Conservation (phyloP, 345 rosid species). For the Physaria fendleri region DNA sequence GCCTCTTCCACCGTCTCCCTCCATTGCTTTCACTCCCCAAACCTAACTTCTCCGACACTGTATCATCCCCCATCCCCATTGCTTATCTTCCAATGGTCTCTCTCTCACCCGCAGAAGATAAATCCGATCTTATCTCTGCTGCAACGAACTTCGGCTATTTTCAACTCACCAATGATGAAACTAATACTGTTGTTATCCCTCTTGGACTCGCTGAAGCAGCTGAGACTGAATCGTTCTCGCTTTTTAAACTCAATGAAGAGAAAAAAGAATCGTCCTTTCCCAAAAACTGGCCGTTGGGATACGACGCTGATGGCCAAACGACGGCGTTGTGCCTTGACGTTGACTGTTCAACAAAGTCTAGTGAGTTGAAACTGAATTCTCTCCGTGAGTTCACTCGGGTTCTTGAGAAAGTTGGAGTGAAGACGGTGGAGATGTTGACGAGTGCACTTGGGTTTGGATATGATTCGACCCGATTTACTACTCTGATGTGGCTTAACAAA, state of each 20-base stretch:
- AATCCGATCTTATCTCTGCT: constrained; percentile 33
- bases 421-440: constrained; percentile 41
- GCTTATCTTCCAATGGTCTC: constrained; percentile 36
- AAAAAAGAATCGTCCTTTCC: constrained; percentile 48
- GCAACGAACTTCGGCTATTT: constrained; percentile 48
- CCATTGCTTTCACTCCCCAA: constrained; percentile 62
- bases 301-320: constrained; percentile 33
- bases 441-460: constrained; percentile 35
- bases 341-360: constrained; percentile 31
- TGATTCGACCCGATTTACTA: constrained; percentile 44
- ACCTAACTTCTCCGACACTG: constrained; percentile 29
- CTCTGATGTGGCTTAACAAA: constrained; percentile 50
- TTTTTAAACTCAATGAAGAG: constrained; percentile 41
- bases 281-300: constrained; percentile 69
- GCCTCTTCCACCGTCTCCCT: constrained; percentile 69
- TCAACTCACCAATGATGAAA: constrained; percentile 33
- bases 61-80: constrained; percentile 23
- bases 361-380: constrained; percentile 34
- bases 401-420: constrained; percentile 52
- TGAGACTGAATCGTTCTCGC: constrained; percentile 46
- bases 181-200: constrained; percentile 14
- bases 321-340: constrained; percentile 54
- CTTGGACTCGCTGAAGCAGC: constrained; percentile 54
- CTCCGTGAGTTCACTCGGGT: constrained; percentile 38
- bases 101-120: constrained; percentile 16